phyloP scores from a whole-genome alignment of 1,284 basidiomycete genomes.

The Testicularia cyperi region DNA sequence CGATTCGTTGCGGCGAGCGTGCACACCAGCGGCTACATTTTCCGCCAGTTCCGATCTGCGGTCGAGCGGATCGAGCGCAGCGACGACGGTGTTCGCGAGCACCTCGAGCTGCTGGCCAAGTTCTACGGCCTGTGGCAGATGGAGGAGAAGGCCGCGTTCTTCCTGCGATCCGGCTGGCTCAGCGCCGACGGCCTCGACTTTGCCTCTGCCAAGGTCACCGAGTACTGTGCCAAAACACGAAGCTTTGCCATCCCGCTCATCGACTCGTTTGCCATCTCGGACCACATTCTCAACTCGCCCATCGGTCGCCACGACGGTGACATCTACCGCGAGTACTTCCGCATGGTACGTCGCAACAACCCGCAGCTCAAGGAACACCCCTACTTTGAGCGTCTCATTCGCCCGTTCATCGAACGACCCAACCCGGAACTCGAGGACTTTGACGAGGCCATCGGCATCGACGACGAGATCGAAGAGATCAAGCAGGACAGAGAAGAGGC shows the following conservation, averaged over 20 bases:
- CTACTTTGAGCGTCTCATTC: conserved; percentile 66
- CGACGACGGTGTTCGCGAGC: conserved; percentile 50
- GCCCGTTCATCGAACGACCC: conserved; percentile 64
- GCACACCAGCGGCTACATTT: conserved; percentile 59
- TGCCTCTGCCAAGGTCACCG: conserved; percentile 62
- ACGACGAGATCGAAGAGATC: conserved; percentile 63
- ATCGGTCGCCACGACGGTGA: conserved; percentile 61
- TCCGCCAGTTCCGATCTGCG: conserved; percentile 58
- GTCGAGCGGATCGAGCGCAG: conserved; percentile 46
- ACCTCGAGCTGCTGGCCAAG: conserved; percentile 45
- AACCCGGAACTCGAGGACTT: conserved; percentile 60
- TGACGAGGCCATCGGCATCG: conserved; percentile 62
- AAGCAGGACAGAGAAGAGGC: conserved; percentile 55
- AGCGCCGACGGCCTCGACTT: conserved; percentile 62
- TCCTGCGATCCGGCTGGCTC: conserved; percentile 64
- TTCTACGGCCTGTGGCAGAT: conserved; percentile 65
- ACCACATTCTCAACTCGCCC: conserved; percentile 67
- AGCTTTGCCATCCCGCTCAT: conserved; percentile 63
- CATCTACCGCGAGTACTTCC: conserved; percentile 57
- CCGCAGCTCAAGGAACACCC: conserved; percentile 61
- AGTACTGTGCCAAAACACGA: conserved; percentile 64
- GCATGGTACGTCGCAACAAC: conserved; percentile 54
- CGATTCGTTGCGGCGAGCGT: conserved; percentile 66
- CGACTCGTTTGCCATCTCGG: conserved; percentile 65
- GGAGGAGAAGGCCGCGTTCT: conserved; percentile 66